Conservation (phyloP, 768 basidiomycete genomes). For the Podaxis mareebaensis region DNA sequence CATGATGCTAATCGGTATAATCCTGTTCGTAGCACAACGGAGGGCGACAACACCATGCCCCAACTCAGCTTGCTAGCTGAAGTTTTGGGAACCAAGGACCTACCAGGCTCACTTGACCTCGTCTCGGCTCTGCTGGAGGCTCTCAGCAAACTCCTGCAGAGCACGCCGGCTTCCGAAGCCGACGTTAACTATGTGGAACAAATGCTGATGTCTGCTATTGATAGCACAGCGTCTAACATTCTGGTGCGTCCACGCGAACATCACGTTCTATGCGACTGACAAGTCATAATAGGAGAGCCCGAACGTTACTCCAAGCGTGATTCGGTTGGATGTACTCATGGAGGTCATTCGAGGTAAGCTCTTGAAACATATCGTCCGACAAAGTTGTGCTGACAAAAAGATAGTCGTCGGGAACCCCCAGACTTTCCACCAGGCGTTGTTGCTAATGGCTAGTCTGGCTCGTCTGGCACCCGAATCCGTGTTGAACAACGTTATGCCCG, state of each 20-base stretch:
- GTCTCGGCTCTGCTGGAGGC: slow-evolving; percentile 72
- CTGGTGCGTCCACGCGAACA: slow-evolving; percentile 38
- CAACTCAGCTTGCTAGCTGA: slow-evolving; percentile 66
- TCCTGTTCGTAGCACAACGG: slow-evolving; percentile 19
- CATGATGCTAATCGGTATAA: not conserved
- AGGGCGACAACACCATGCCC: slow-evolving; percentile 41
- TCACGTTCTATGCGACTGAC: not conserved
- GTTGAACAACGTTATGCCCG: slow-evolving; percentile 93
- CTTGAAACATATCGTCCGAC: not conserved
- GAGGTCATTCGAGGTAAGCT: slow-evolving; percentile 78
- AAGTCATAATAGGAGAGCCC: slow-evolving; percentile 46
- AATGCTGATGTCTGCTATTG: slow-evolving; percentile 79
- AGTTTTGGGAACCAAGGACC: slow-evolving; percentile 58
- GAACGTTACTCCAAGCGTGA: slow-evolving; percentile 51
- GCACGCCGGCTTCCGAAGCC: slow-evolving; percentile 52
- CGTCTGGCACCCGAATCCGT: slow-evolving; percentile 88
- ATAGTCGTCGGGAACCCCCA: slow-evolving; percentile 89
- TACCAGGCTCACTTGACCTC: slow-evolving; percentile 73
- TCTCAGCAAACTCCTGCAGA: slow-evolving; percentile 63
- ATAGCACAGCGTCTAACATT: slow-evolving; percentile 59
- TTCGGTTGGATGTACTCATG: slow-evolving; percentile 84
- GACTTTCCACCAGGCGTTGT: slow-evolving; percentile 89
- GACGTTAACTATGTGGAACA: slow-evolving; percentile 82
- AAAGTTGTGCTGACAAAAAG: slow-evolving; percentile 9
- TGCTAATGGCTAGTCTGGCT: slow-evolving; percentile 84